Base-by-base conservation (phyloP, 768 basidiomycete species). In the Panaeolus papilionaceus region DNA sequence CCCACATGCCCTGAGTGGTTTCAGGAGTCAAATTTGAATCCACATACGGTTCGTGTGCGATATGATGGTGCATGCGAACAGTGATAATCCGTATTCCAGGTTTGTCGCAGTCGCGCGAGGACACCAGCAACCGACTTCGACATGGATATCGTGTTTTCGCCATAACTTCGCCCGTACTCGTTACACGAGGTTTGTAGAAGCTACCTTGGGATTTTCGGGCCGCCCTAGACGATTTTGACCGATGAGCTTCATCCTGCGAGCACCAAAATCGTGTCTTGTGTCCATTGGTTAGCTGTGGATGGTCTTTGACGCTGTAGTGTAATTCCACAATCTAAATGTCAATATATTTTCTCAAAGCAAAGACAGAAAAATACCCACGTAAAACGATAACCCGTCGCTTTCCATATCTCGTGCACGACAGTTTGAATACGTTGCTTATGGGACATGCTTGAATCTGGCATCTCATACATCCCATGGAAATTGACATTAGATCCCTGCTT, bases 261-360 rank as follows among this genome's bases (percentile, higher is more conserved):
- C 84, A 86, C 83, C 84, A 84, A 18, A 83, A 78, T 38, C 84
- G 79, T 23, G 83, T 85, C 70, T 85, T 86, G 72, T 85, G 82
- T 9, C 84, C 85, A 65, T 79, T 78, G 44, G 80, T 82, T 44
- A 81, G 77, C 12, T 77, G 80, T 16, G 83, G 84, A 66, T 86
- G 84, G 71, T 86, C 85, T 69, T 85, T 85, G 11, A 85, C 81
- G 9, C 84, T 86, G 71, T 40, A 38, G 38, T 61, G 42, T 61
- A 26, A 45, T 47, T 12, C 67, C 38, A 16, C 62, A 39, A 58
- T 63, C 33, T 49, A 11, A 44, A 38, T 16, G 37, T 66, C 54
- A 70, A 61, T 39, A 40, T 26, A 49, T 58, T 10, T 45, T 49
- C 47, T 67, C 38, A 62, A 44, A 45, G 63, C 54, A 45, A n/a